Percentiles rank a stretch among this genome's conserved stretches.
phyloP scores from a whole-genome alignment of 345 rosid genomes.

The Eutrema yunnanense region DNA sequence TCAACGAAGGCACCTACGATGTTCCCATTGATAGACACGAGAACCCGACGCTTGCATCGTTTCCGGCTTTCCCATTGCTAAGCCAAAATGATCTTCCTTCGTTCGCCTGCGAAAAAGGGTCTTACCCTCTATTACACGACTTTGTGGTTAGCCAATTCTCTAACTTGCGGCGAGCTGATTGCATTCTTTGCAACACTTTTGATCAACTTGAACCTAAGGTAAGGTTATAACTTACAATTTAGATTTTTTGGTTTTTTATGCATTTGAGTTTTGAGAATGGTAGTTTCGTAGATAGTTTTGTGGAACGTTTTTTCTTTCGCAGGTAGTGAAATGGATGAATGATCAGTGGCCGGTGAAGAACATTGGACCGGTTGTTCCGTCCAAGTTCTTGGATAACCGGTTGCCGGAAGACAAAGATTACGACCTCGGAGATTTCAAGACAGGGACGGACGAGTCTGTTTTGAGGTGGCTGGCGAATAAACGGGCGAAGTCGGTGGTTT shows the following conservation, averaged over 20 bases:
- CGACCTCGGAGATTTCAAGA: constrained; percentile 40
- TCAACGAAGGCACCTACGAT: constrained; percentile 29
- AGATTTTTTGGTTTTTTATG: neutral
- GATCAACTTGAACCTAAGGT: constrained; percentile 46
- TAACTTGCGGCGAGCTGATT: constrained; percentile 32
- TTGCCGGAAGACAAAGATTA: constrained; percentile 48
- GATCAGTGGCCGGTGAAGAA: constrained; percentile 36
- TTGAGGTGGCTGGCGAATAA: constrained; percentile 43
- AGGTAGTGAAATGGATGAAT: constrained; percentile 44
- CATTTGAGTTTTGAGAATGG: neutral
- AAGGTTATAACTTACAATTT: neutral
- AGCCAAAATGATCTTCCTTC: constrained; percentile 40
- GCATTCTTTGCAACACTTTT: constrained; percentile 45
- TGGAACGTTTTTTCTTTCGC: neutral
- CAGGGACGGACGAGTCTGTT: constrained; percentile 28
- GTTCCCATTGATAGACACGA: constrained; percentile 31
- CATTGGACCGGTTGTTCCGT: constrained; percentile 54
- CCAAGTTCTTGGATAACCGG: constrained; percentile 44
- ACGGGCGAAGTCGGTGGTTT: constrained; percentile 39
- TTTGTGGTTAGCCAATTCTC: constrained; percentile 27
- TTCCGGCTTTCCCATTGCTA: constrained; percentile 34
- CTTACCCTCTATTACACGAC: constrained; percentile 8
- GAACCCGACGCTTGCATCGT: neutral
- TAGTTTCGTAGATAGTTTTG: neutral
- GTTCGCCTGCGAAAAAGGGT: constrained; percentile 21